Percentiles rank a stretch among this genome's conserved stretches.
Evolutionary conservation across 495 filamentous ascomycete genomes (phyloP).

Genomic region (Penicillium crystallinum): DNA sequence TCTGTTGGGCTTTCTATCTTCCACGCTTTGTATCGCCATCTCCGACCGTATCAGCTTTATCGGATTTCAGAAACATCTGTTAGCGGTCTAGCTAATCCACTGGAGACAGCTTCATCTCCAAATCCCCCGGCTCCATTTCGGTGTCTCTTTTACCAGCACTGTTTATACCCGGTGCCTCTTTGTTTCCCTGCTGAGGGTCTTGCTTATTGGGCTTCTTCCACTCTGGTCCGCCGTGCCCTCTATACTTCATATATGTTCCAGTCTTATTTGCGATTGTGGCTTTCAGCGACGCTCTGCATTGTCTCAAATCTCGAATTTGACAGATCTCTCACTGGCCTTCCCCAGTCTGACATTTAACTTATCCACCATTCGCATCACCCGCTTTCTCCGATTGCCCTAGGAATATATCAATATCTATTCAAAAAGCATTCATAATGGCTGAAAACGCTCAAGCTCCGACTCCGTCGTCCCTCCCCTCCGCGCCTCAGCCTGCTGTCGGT

Average conservation of each 20-base stretch:
- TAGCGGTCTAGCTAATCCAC: not conserved
- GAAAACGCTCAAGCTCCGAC: conserved; percentile 55
- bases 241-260: conserved; percentile 11
- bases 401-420: conserved; percentile 9
- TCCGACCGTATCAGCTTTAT: conserved; percentile 6
- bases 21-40: conserved; percentile 7
- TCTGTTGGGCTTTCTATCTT: conserved; percentile 4
- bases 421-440: conserved; percentile 51
- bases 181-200: conserved; percentile 8
- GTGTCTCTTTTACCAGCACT: conserved; percentile 3
- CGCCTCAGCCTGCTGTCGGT: conserved; percentile 60
- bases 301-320: conserved; percentile 7
- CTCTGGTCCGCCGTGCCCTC: conserved; percentile 1
- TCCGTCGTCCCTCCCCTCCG: conserved; percentile 54
- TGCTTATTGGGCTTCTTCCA: conserved; percentile 6
- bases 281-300: conserved; percentile 7
- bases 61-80: not conserved
- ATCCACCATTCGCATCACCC: conserved; percentile 14
- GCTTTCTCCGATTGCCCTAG: conserved; percentile 15
- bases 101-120: not conserved
- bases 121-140: not conserved
- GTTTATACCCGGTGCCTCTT: conserved; percentile 12
- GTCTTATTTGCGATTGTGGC: conserved; percentile 11
- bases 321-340: conserved; percentile 1
- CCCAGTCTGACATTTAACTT: conserved; percentile 12